Conservation (phyloP, 371 early-diverging fungal species). For the Saksenaea oblongispora region DNA sequence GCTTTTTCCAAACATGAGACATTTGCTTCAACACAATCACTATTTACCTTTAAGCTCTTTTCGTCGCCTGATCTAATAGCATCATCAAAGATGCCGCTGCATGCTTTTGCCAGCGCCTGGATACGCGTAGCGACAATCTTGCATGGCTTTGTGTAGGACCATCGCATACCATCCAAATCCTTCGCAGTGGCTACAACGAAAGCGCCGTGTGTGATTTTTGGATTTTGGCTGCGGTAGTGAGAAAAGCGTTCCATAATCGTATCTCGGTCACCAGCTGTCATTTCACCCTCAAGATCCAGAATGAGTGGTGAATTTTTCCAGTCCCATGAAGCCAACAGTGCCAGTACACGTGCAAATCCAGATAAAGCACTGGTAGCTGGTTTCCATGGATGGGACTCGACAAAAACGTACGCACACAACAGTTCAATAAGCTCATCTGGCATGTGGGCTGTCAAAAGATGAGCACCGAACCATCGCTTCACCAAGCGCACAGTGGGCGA, state of each 20-base stretch:
- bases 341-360: constrained; percentile 78
- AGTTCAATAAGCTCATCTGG: constrained; percentile 65
- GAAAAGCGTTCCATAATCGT: constrained; percentile 46
- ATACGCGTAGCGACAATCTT: constrained; percentile 62
- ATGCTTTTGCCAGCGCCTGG: constrained; percentile 63
- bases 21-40: neutral
- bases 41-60: constrained; percentile 35
- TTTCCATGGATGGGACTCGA: constrained; percentile 64
- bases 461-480: constrained; percentile 88
- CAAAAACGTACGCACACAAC: constrained; percentile 63
- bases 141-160: constrained; percentile 51
- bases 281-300: constrained; percentile 73
- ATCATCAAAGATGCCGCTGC: constrained; percentile 49
- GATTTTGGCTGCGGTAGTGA: constrained; percentile 40
- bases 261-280: constrained; percentile 49
- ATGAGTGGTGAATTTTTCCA: constrained; percentile 76
- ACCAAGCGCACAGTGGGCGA: constrained; percentile 76
- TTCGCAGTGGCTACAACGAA: constrained; percentile 70
- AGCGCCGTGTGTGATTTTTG: constrained; percentile 50
- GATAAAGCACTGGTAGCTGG: constrained; percentile 59
- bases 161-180: constrained; percentile 61
- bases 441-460: constrained; percentile 63
- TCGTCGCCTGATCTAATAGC: constrained; percentile 20
- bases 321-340: constrained; percentile 70
- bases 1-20: constrained; percentile 19